Evolutionary conservation across 2,329 filamentous ascomycete genomes (phyloP), one percentile per base, ranked within the genome.

Genomic region (Rhexocercosporidium sp.): DNA sequence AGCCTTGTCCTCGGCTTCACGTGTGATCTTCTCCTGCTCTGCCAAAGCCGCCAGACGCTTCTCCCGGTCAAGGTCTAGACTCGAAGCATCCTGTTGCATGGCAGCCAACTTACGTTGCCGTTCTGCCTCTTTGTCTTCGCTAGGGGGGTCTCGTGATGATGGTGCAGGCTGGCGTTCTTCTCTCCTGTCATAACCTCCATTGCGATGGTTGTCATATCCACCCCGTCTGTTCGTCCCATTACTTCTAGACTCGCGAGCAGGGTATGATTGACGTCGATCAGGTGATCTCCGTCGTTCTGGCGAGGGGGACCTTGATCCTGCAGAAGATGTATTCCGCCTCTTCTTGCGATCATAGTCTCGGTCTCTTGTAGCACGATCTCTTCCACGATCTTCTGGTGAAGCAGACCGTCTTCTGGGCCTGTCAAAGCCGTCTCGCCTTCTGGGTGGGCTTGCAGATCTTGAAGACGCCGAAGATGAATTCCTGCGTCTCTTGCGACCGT

Each of bases 41-140:
- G 87, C 88, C 20, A 94, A 80, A 0, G 88, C 87, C 0, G 87
- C 86, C 11, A 96, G 81, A 27, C 93, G 86, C 67, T 86, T 84
- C 70, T 87, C 86, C 37, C 93, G 88, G 72, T 91, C 89, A n/a
- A 82, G 76, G 73, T 95, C 92, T 57, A 96, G 82, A 12, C 90
- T 87, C 0, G 83, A 84, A 4, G 91, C 91, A 31, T 88, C 90
- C 20, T 85, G 85, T 77, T 92, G 90, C 91, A 94, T 93, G 9
- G 88, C 89, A 18, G 89, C 90, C 20, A 93, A 79, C 76, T 88
- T 92, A 27, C 85, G 84, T 14, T 88, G 88, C n/a, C 84, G 83
- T 69, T 91, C 88, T 25, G 87, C 85, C 22, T 85, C 85, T 7
- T 77, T 78, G 3, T 79, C 78, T 18, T 73, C 70, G 63, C 69